Base-by-base conservation (phyloP, 2,329 filamentous ascomycete species). In the Dactylellina haptotyla region DNA sequence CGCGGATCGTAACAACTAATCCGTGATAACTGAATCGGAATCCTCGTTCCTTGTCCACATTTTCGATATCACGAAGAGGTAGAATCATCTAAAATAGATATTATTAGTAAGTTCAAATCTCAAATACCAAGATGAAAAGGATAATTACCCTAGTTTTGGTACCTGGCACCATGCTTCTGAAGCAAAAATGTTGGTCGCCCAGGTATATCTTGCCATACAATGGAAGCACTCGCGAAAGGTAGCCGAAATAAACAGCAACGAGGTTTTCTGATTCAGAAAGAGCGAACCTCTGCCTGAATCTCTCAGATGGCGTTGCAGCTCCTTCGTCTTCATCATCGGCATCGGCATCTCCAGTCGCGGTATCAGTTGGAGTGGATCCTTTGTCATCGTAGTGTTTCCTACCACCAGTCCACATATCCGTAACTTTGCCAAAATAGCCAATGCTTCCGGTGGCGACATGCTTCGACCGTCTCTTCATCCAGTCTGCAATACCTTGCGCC, bases 161-260 rank as follows among this genome's bases (percentile, higher is more conserved):
- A 0, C 93, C 93, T 0, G 92, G 92, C 34, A 97, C 84, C 58
- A 98, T 83, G 79, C 93, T 97, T 65, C 95, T 90, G 82, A 97
- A 99, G 82, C 95, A 99, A 76, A 98, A 91, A 67, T 89, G 90
- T 20, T 87, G 87, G 76, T 93, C 88, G 79, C 95, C 93, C 76
- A 98, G 89, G 81, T 99, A 99, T 32, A 98, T 91, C 81, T 98
- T 99, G 77, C 95, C 95, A 78, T 97, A 98, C 1, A 98, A 85
- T 1, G 95, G 95, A 28, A 98, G 82, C 0, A 97, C 92, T 1
- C 93, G 88, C 77, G 96, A 88, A n/a, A 98, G 85, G 79, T 91
- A 91, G n/a, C 91, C 92, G 81, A 93, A 98, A 81, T 95, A 98
- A 0, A 92, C 91, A 0, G 94, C 93, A 75, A 92, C 88, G 0